Percentiles rank a stretch among this genome's conserved stretches.
Conservation (phyloP, 495 filamentous ascomycete species). For the Penicillium crystallinum region DNA sequence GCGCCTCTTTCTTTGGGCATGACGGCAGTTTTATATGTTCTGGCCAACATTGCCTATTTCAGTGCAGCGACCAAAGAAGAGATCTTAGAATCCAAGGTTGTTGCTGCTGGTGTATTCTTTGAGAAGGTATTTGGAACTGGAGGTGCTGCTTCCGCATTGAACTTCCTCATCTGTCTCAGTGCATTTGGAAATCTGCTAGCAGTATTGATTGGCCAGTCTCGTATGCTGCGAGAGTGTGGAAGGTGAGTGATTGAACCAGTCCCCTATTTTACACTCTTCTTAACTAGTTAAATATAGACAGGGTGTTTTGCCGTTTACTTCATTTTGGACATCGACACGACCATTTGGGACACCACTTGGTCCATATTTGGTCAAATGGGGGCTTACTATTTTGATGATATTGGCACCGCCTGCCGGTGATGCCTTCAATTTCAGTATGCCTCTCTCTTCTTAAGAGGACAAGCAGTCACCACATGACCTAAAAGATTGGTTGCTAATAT, state of each 20-base stretch:
- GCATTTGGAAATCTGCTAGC: conserved; percentile 61
- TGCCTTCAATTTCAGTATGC: conserved; percentile 56
- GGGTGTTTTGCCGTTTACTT: conserved; percentile 58
- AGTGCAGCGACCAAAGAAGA: conserved; percentile 51
- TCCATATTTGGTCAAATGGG: conserved; percentile 55
- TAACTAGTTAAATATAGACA: conserved; percentile 38
- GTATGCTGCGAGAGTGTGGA: conserved; percentile 58
- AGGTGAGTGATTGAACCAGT: conserved; percentile 14
- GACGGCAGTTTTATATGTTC: conserved; percentile 51
- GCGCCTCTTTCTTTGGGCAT: conserved; percentile 45
- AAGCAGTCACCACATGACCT: neutral
- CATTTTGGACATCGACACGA: conserved; percentile 58
- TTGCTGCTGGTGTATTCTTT: conserved; percentile 57
- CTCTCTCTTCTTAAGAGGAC: neutral
- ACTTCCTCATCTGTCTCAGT: conserved; percentile 57
- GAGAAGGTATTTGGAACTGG: conserved; percentile 52
- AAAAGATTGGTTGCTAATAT: neutral
- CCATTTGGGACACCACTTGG: conserved; percentile 60
- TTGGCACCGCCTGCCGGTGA: conserved; percentile 62
- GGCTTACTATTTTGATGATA: conserved; percentile 58
- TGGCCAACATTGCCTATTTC: conserved; percentile 61
- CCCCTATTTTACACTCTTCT: too few relatives aligned
- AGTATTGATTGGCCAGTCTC: conserved; percentile 52
- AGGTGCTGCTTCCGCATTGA: conserved; percentile 48
- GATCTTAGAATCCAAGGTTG: conserved; percentile 46